Base-by-base conservation (phyloP, 768 basidiomycete species). In the Tylopilus rubrobrunneus region DNA sequence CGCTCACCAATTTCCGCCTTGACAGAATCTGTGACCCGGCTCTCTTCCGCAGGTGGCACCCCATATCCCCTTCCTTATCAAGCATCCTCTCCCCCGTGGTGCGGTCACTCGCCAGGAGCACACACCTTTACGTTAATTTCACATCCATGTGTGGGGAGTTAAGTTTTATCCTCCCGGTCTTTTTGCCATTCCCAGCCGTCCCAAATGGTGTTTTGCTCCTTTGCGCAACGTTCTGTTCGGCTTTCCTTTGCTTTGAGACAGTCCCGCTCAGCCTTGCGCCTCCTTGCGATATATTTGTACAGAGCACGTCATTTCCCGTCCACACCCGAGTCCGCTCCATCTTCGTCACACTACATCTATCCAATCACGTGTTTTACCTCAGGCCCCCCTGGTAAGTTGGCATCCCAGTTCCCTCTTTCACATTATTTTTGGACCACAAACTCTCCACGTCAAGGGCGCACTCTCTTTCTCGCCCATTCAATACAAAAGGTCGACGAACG, bases 41-140 rank as follows among this genome's bases (percentile, higher is more conserved):
- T 60, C 39, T 59, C 52, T 17, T 42, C 48, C 29, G n/a, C 47
- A 40, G 45, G 50, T 45, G 53, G 43, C 46, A 39, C 37, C 43
- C 50, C 53, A 49, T 46, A 14, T 47, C 36, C 43, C 33, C 39
- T 39, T 48, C 37, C 40, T 59, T 45, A 60, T 59, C 56, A 36
- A 40, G 28, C 5, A 8, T 27, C 12, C 29, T 48, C 6, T 43
- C 27, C 19, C 50, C 21, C 45, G 29, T 25, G 37, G 21, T 41
- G 39, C 43, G 21, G 15, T 44, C 48, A 45, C 28, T 29, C 27
- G 1, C 34, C 6, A 2, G 14, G 10, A 34, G 34, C 5, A 34
- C 14, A 21, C 45, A 40, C 29, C 17, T 2, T 59, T 57, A 59
- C 58, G 58, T 57, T 42, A 48, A 25, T 46, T 52, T 63, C 61